Conservation (phyloP, 306 rosid genomes). For the Acacia confusa region DNA sequence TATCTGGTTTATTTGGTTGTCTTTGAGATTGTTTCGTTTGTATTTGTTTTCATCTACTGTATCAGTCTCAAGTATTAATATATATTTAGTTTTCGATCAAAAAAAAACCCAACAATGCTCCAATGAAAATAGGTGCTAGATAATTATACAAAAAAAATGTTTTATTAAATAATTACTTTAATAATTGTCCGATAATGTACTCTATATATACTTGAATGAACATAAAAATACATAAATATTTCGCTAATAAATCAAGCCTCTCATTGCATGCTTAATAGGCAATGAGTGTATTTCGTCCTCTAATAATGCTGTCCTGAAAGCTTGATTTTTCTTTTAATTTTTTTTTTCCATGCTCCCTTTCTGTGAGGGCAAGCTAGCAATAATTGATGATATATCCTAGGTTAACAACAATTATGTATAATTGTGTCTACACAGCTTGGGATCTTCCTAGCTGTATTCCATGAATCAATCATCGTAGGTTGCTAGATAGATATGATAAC, state of each 20-base stretch:
- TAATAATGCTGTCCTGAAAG: slow-evolving; percentile 19
- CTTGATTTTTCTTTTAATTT: neutral
- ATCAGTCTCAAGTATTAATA: no score
- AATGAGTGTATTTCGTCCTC: slow-evolving; percentile 38
- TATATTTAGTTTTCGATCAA: no score
- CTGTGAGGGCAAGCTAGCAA: slow-evolving; percentile 31
- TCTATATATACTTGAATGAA: neutral
- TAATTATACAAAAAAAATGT: neutral
- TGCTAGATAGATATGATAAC: slow-evolving; percentile 44
- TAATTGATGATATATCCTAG: slow-evolving; percentile 54
- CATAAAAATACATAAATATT: neutral
- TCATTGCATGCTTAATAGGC: slow-evolving; percentile 20
- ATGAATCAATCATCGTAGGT: slow-evolving; percentile 39
- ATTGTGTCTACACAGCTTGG: slow-evolving; percentile 31
- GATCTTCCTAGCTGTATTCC: slow-evolving; percentile 46
- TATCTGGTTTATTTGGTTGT: no score
- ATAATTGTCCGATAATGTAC: neutral
- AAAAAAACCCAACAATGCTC: no score
- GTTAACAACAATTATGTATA: slow-evolving; percentile 30
- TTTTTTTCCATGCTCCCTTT: neutral
- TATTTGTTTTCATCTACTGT: no score
- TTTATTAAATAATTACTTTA: neutral
- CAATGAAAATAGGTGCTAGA: neutral
- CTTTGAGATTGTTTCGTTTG: no score
- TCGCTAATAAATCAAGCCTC: neutral